A percentile compares a stretch with the other conserved stretches of the same genome.
These are phyloP conservation scores for Stachybotrys elegans DNA, from an alignment of 2,329 filamentous ascomycete genomes.

Conservation along the genomic window DNA sequence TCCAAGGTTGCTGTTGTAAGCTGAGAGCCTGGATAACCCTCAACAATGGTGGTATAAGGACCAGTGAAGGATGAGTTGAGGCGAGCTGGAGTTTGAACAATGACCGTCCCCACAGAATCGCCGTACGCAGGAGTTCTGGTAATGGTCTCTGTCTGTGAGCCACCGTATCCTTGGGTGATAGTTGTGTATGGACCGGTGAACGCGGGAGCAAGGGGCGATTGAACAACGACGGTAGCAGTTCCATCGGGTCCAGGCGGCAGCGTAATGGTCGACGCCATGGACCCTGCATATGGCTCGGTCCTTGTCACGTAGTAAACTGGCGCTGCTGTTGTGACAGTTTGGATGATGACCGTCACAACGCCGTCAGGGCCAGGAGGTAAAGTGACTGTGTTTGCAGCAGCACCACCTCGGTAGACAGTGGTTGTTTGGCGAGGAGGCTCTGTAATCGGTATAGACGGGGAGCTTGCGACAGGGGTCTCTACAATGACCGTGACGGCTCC, in stretches of 20 bases:
- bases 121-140: conserved; percentile 7
- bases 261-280: conserved; percentile 1
- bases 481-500: conserved; percentile 3
- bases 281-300: background rate
- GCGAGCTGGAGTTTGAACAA: background rate
- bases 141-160: conserved; percentile 7
- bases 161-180: conserved; percentile 11
- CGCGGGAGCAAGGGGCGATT: conserved; percentile 4
- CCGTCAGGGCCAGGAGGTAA: conserved; percentile 3
- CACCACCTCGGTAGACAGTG: no score
- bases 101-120: background rate
- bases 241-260: conserved; percentile 2
- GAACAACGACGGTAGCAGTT: conserved; percentile 11
- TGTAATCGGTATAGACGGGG: no score
- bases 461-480: no score
- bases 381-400: no score
- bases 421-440: no score
- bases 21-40: background rate
- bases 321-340: background rate
- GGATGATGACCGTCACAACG: background rate
- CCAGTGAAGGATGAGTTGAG: background rate
- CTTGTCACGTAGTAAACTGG: background rate
- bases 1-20: background rate
- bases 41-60: background rate
- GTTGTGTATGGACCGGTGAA: conserved; percentile 14